Evolutionary conservation across 257 asterid species (phyloP), one percentile per base, ranked within the genome.

Genomic region (Nicotiana tomentosiformis): DNA sequence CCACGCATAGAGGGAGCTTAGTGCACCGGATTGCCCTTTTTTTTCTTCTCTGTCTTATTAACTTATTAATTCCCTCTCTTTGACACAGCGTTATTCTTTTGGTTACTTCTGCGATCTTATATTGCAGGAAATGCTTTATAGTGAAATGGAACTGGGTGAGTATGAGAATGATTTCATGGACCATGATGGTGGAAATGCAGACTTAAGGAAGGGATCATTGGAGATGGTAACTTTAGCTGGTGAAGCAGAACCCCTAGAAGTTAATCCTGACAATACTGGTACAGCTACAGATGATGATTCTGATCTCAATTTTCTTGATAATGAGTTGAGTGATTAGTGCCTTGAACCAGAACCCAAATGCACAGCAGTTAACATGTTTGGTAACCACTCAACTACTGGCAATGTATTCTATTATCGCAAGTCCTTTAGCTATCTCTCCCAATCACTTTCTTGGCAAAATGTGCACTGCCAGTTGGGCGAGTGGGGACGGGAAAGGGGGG

Each of bases 71-170:
- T 82, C 32, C 32, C 49, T 55, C 16, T 74, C 46, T 33, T 32
- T 74, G 56, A 30, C 83, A 66, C 26, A 33, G 56, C 60, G 5
- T 58, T 64, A 67, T 66, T 80, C 62, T 43, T 62, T 80, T 51
- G 5, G 17, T 49, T 57, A 49, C 32, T 35, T 66, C 33, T 70
- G 35, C 9, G 5, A 12, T 16, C n/a, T 55, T 20, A 78, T 85
- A 26, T 8, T 77, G 88, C 92, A 94, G 98, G 96, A 93, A 83
- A 86, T 89, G 77, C 85, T 84, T 18, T 92, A 87, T 77, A 88
- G 86, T 83, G 98, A 93, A 49, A 88, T 87, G 90, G 98, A 92
- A 81, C 93, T 89, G 46, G 93, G 87, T 72, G 94, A 91, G 67
- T 92, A 86, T 23, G 98, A 87, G 89, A 90, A 90, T 69, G 97